Evolutionary conservation across 352 stramenopile genomes (phyloP).

Genomic region (Globisporangium perplexum): DNA sequence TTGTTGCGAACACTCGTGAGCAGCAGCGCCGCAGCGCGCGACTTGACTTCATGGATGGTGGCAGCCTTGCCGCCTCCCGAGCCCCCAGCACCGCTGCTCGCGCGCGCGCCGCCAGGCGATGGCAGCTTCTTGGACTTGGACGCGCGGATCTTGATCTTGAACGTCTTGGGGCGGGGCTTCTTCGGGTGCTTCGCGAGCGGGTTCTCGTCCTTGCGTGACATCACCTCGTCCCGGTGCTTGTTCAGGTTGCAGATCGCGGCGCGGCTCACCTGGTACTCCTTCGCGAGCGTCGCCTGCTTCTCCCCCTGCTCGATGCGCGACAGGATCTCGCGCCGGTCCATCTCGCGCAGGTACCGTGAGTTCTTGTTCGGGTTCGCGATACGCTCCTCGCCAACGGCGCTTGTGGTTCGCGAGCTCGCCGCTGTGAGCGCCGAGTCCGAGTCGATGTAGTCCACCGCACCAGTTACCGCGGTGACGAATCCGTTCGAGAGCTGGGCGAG

Average conservation of each 20-base stretch:
- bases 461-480: background rate
- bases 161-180: conserved; percentile 22
- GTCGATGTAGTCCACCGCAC: background rate
- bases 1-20: conserved; percentile 35
- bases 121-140: conserved; percentile 1
- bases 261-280: conserved; percentile 62
- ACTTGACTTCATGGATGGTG: conserved; percentile 34
- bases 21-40: conserved; percentile 27
- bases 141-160: conserved; percentile 8
- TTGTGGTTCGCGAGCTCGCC: background rate
- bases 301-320: conserved; percentile 45
- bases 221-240: conserved; percentile 44
- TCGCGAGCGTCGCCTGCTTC: conserved; percentile 53
- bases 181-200: conserved; percentile 54
- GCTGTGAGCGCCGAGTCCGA: background rate
- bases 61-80: conserved; percentile 11
- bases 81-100: background rate
- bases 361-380: conserved; percentile 21
- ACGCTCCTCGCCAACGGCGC: background rate
- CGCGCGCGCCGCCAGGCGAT: background rate
- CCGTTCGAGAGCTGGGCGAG: background rate
- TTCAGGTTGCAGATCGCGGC: conserved; percentile 65
- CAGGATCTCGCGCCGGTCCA: conserved; percentile 53
- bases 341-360: conserved; percentile 56
- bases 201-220: conserved; percentile 41